A percentile compares a stretch with the other conserved stretches of the same genome.
Conservation (phyloP, 2,329 filamentous ascomycete genomes). For the Thermoascus crustaceus region DNA sequence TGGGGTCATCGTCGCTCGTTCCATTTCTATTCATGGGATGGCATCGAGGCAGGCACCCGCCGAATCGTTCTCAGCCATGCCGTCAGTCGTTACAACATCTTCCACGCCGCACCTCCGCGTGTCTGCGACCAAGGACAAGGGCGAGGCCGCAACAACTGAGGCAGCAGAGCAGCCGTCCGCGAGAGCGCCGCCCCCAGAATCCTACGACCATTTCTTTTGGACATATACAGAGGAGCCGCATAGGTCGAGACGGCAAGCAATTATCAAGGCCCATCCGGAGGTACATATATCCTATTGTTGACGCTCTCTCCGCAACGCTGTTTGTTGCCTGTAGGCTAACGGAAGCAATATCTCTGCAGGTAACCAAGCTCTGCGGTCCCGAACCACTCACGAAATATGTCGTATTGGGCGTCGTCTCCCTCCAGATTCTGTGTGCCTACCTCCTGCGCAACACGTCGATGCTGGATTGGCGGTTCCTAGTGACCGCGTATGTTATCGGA, state of each 20-base stretch:
- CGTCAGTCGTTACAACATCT: slow-evolving; percentile 24
- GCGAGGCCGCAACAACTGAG: slow-evolving; percentile 11
- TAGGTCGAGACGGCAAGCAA: slow-evolving; percentile 77
- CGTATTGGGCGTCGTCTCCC: slow-evolving; percentile 70
- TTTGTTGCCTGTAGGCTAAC: not conserved
- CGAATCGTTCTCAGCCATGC: slow-evolving; percentile 12
- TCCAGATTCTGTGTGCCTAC: slow-evolving; percentile 73
- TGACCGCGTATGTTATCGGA: slow-evolving; percentile 81
- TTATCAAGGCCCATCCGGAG: slow-evolving; percentile 97
- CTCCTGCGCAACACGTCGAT: slow-evolving; percentile 68
- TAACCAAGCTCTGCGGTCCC: slow-evolving; percentile 92
- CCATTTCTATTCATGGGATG: slow-evolving; percentile 15
- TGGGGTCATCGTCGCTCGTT: too few relatives aligned
- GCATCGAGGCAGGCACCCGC: slow-evolving; percentile 2
- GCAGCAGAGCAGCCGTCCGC: slow-evolving; percentile 13
- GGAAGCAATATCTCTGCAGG: slow-evolving; percentile 42
- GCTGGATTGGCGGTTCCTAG: slow-evolving; percentile 75
- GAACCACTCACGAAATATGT: slow-evolving; percentile 94
- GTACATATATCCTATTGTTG: slow-evolving; percentile 41
- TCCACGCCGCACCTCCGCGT: slow-evolving; percentile 27
- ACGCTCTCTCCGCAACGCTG: slow-evolving; percentile 1
- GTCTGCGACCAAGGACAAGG: slow-evolving; percentile 19
- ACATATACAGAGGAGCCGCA: slow-evolving; percentile 98
- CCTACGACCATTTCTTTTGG: slow-evolving; percentile 75
- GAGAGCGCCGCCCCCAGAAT: slow-evolving; percentile 23